phyloP scores from a whole-genome alignment of 495 filamentous ascomycete genomes.

The Trichoderma reesei region DNA sequence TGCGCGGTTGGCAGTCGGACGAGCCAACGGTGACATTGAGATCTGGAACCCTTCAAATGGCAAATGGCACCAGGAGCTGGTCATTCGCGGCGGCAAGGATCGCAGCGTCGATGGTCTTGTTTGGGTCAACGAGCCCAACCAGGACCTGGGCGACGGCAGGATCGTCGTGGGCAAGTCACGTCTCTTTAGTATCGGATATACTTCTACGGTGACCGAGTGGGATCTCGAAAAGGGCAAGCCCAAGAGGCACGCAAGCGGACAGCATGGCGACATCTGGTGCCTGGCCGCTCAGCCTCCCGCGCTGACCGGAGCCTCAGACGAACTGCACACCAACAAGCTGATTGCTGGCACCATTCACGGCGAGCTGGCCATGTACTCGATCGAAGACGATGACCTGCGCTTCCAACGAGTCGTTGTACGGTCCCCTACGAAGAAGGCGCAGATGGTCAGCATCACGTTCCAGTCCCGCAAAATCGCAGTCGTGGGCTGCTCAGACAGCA shows the following conservation, averaged over 20 bases:
- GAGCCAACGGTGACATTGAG: conserved; percentile 93
- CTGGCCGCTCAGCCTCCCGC: conserved; percentile 68
- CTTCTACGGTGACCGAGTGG: conserved; percentile 88
- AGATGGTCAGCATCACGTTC: conserved; percentile 82
- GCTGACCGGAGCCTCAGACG: conserved; percentile 16
- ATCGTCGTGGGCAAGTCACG: conserved; percentile 63
- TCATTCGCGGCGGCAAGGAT: conserved; percentile 74
- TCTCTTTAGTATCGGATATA: conserved; percentile 95
- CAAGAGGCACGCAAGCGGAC: conserved; percentile 73
- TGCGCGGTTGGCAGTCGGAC: conserved; percentile 76
- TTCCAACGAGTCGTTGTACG: conserved; percentile 60
- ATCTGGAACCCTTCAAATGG: conserved; percentile 92
- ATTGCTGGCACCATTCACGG: conserved; percentile 91
- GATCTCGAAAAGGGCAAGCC: conserved; percentile 69
- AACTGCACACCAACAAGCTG: conserved; percentile 52
- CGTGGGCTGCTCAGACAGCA: conserved; percentile 87
- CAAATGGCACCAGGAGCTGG: conserved; percentile 81
- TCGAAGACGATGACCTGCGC: conserved; percentile 65
- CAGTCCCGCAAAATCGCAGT: conserved; percentile 73
- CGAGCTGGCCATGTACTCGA: conserved; percentile 74
- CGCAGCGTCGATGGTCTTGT: conserved; percentile 80
- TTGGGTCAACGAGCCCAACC: conserved; percentile 82
- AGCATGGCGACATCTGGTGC: conserved; percentile 95
- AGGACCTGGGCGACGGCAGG: conserved; percentile 49
- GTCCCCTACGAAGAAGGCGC: conserved; percentile 67